phyloP scores from a whole-genome alignment of 2,329 filamentous ascomycete species.

The Pseudogymnoascus sp. region DNA sequence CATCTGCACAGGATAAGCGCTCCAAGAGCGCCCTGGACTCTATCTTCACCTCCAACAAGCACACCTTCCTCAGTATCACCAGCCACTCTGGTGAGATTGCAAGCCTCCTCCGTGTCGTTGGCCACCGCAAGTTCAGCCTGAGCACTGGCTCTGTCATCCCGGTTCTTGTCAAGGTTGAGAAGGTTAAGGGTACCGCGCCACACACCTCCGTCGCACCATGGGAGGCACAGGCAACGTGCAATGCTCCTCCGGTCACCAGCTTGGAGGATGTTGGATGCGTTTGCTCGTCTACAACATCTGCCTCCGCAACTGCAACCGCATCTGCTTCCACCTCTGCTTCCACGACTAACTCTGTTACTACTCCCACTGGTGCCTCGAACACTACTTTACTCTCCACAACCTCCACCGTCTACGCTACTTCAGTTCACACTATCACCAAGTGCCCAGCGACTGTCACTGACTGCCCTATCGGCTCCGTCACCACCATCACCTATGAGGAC shows the following conservation, averaged over 20 bases:
- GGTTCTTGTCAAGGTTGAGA: constrained; percentile 54
- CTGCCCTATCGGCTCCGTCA: constrained; percentile 32
- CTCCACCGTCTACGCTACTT: constrained; percentile 14
- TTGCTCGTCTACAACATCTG: constrained; percentile 14
- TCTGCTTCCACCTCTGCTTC: background rate
- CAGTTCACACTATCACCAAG: constrained; percentile 13
- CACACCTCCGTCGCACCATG: constrained; percentile 29
- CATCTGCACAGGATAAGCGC: constrained; percentile 40
- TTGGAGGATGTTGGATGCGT: constrained; percentile 19
- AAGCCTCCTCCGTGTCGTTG: constrained; percentile 45
- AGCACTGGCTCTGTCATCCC: constrained; percentile 62
- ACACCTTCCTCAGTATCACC: constrained; percentile 51
- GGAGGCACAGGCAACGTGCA: constrained; percentile 36
- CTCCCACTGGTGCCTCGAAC: background rate
- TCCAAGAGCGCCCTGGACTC: constrained; percentile 46
- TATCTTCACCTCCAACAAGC: constrained; percentile 44
- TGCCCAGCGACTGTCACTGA: constrained; percentile 31
- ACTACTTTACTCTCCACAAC: background rate
- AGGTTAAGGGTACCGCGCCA: constrained; percentile 27
- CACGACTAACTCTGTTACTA: background rate
- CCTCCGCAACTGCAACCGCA: background rate
- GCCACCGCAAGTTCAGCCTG: constrained; percentile 53
- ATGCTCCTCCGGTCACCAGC: constrained; percentile 37
- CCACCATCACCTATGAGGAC: constrained; percentile 21
- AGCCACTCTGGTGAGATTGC: constrained; percentile 51